Base-by-base conservation (phyloP, 148 eudicot species). In the Dysphania ambrosioides region DNA sequence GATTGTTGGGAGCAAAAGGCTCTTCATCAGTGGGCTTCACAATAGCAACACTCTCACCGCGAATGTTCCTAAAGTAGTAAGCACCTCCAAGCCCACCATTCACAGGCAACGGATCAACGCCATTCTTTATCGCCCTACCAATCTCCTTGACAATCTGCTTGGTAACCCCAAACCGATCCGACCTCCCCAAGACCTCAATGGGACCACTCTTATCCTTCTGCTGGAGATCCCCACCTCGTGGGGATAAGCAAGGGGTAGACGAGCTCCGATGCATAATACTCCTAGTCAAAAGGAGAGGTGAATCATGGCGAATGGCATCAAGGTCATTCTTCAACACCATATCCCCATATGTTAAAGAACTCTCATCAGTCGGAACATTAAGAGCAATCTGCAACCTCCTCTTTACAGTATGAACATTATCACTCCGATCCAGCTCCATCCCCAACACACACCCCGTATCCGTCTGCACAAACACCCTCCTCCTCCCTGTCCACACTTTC, bases 1-100 rank as follows among this genome's bases (percentile, higher is more conserved):
- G 99, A 57, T 96, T 96, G 79, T 96, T 96, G 9, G 99, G 99
- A 2, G 99, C 99, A 87, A 92, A 96, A 58, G 99, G 99, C 77
- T 96, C 99, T 73, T 96, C 99, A 82, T 96, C 99, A 0, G 99
- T 92, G 26, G 99, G 99, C 86, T 96, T 96, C 49, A 96, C 93
- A 77, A 96, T 96, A 21, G 97, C 99, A 75, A 90, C 97, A 80
- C 86, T 85, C 82, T 92, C 97, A 29, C 99, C 97, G 41, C 79
- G 72, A 9, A 40, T 80, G 65, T 96, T 92, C 78, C 93, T 87
- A 70, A 96, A 96, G 75, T 86, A 90, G 75, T 96, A 96, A 47
- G 97, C 99, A 58, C 99, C 99, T 51, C 99, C 99, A 76, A 96
- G 97, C 65, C 99, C 99, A 70, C 97, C 62, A 24, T 87, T 82